Conservation (phyloP, 306 rosid genomes). For the Rubus parviflorus region DNA sequence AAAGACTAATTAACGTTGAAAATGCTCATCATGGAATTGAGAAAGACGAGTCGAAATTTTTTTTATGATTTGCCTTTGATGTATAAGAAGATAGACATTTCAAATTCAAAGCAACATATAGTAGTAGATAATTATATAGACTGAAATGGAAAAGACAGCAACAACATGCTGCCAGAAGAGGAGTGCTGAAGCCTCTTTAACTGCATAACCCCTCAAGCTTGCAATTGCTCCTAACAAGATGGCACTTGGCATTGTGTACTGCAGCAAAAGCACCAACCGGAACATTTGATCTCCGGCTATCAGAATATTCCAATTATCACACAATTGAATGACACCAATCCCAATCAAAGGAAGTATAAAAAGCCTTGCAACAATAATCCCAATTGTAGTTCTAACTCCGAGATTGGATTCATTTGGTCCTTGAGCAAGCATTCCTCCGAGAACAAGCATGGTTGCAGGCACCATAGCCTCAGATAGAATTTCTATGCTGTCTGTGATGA, state of each 20-base stretch:
- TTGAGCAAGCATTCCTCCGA: slow-evolving; percentile 93
- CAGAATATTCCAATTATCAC: slow-evolving; percentile 56
- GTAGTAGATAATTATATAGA: slow-evolving; percentile 62
- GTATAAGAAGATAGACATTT: neutral
- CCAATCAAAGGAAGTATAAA: slow-evolving; percentile 78
- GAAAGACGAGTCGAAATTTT: no score
- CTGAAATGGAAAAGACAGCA: slow-evolving; percentile 69
- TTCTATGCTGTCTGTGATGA: slow-evolving; percentile 66
- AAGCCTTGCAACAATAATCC: slow-evolving; percentile 78
- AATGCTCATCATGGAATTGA: no score
- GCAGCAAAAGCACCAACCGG: slow-evolving; percentile 71
- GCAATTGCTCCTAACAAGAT: slow-evolving; percentile 89
- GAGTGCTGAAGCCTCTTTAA: slow-evolving; percentile 79
- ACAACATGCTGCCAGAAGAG: slow-evolving; percentile 85
- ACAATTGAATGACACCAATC: slow-evolving; percentile 53
- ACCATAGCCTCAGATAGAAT: slow-evolving; percentile 76
- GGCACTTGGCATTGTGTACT: slow-evolving; percentile 87
- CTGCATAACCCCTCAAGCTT: slow-evolving; percentile 81
- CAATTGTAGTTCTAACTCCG: slow-evolving; percentile 69
- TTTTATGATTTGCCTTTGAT: neutral
- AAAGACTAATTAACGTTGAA: no score
- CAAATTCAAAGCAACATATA: slow-evolving; percentile 20
- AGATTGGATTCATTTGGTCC: slow-evolving; percentile 80
- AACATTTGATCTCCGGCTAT: slow-evolving; percentile 54
- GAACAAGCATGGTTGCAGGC: slow-evolving; percentile 81